phyloP scores from a whole-genome alignment of 306 rosid genomes.

The Potentilla sterilis region DNA sequence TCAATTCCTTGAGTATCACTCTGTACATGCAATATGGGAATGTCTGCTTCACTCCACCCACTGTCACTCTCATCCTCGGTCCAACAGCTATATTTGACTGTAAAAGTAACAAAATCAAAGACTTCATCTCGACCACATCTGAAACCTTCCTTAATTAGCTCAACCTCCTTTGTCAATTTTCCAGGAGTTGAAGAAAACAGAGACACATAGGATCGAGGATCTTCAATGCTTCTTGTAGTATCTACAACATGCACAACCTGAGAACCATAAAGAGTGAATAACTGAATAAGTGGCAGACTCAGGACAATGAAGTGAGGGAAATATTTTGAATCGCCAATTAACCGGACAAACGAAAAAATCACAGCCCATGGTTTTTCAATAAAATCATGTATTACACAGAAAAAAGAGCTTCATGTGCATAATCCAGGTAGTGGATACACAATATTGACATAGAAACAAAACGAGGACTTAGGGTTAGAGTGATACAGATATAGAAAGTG shows the following conservation, averaged over 20 bases:
- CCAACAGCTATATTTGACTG: conserved; percentile 76
- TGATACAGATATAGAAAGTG: conserved; percentile 14
- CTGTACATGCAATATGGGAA: conserved; percentile 51
- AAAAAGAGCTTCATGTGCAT: neutral
- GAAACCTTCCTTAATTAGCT: conserved; percentile 69
- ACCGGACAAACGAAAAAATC: neutral
- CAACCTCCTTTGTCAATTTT: conserved; percentile 74
- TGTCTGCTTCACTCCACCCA: conserved; percentile 75
- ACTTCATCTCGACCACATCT: conserved; percentile 63
- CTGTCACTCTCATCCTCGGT: conserved; percentile 42
- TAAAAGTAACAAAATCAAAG: conserved; percentile 79
- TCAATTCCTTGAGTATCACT: conserved; percentile 41
- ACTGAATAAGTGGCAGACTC: neutral
- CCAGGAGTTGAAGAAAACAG: conserved; percentile 87
- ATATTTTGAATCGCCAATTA: neutral
- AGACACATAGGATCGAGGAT: conserved; percentile 61
- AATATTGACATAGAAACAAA: neutral
- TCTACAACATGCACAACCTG: conserved; percentile 97
- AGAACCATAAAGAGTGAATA: conserved; percentile 19
- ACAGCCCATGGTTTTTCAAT: neutral
- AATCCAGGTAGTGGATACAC: neutral
- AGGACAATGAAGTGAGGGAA: neutral
- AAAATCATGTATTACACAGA: neutral
- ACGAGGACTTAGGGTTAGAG: neutral
- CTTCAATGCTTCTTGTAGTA: conserved; percentile 42